Conservation (phyloP, 73 alveolate species). For the Paramecium primaurelia region DNA sequence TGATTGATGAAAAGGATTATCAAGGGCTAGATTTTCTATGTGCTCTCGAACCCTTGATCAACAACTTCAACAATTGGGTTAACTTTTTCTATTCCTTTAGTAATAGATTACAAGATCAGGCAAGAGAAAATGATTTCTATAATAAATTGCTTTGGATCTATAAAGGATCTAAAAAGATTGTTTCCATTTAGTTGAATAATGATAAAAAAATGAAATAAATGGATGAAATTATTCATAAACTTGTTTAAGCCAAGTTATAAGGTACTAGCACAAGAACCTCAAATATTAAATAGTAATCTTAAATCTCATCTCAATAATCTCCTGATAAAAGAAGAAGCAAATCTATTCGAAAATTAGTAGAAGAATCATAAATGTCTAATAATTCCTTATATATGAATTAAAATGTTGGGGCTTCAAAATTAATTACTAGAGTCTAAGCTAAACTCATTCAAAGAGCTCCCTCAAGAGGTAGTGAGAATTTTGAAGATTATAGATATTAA, state of each 20-base stretch:
- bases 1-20: constrained; percentile 10
- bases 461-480: neutral
- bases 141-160: neutral
- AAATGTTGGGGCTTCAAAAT: neutral
- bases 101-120: neutral
- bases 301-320: neutral
- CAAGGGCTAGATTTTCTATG: neutral
- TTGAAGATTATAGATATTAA: neutral
- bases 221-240: constrained; percentile 26
- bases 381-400: neutral
- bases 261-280: neutral
- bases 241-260: neutral
- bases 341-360: neutral
- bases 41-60: constrained; percentile 5
- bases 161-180: constrained; percentile 19
- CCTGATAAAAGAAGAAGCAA: neutral
- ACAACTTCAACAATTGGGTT: constrained; percentile 15
- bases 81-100: neutral
- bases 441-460: neutral
- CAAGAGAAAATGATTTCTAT: neutral
- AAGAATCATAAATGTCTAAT: neutral
- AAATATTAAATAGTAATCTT: neutral
- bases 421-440: neutral
- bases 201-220: constrained; percentile 33
- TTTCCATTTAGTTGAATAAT: neutral